Evolutionary conservation across 192 early-diverging fungal species (phyloP).

Genomic region (Gaertneriomyces sp.): DNA sequence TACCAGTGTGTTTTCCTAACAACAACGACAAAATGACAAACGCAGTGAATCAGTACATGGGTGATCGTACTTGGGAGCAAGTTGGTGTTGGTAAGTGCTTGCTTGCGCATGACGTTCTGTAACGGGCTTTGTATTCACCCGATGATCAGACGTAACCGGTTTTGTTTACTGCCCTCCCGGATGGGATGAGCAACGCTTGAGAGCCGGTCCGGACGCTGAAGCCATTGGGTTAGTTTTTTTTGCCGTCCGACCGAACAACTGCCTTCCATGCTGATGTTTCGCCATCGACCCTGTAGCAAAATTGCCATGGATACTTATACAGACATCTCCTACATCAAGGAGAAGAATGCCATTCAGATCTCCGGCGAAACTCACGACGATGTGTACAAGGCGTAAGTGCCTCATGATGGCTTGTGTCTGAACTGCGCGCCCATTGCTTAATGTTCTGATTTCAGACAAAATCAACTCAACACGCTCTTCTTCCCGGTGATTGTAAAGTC

Average conservation of each 20-base stretch:
- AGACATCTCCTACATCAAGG: conserved; percentile 54
- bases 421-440: not conserved
- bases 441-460: conserved; percentile 37
- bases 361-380: conserved; percentile 55
- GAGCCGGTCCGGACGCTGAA: conserved; percentile 45
- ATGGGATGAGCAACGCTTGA: conserved; percentile 46
- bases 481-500: conserved; percentile 54
- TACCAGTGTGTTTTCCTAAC: not conserved
- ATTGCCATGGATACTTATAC: conserved; percentile 57
- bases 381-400: conserved; percentile 50
- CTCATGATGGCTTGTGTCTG: not conserved
- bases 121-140: not conserved
- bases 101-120: not conserved
- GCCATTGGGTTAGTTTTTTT: conserved; percentile 38
- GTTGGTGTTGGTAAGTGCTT: conserved; percentile 25
- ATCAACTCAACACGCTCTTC: conserved; percentile 51
- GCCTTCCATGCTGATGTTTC: not conserved
- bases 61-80: conserved; percentile 28
- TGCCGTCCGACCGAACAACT: not conserved
- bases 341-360: conserved; percentile 60
- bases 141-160: conserved; percentile 33
- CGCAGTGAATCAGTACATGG: conserved; percentile 3
- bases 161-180: conserved; percentile 52
- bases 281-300: conserved; percentile 23
- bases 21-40: conserved; percentile 11